Evolutionary conservation across 148 eudicot species (phyloP), one percentile per base, ranked within the genome.

Genomic region (Chenopodium berlandieri): DNA sequence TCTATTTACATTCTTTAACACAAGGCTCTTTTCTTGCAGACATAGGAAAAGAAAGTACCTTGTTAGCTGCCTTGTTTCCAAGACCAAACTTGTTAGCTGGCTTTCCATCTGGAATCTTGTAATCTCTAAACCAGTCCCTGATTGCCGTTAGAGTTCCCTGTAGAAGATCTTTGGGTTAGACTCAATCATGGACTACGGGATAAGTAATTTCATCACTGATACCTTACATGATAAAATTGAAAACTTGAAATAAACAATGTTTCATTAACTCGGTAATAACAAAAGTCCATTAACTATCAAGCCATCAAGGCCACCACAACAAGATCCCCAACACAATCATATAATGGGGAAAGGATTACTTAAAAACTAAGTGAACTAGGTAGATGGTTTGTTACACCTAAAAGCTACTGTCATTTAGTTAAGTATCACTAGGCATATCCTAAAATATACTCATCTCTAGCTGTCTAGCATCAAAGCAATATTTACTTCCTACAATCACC

Each of bases 71-170:
- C 84, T 92, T 90, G 89, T 95, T 93, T 76, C 99, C 99, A 64
- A 95, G 94, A 84, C 97, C 97, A 82, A 95, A 95, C 87, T 79
- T 95, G 89, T 95, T 95, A 78, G 97, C 99, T 82, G 99, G 97
- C 83, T 95, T 95, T 75, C 99, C 99, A 84, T 95, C 99, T 52
- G 99, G 99, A 77, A 91, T 95, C 86, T 95, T 93, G 93, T 95
- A 95, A 85, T 95, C 97, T 83, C 99, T 93, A 81, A 95, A 95
- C 99, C 99, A 95, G 89, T 92, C 99, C 88, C 97, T 89, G 79
- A 95, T 95, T 86, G 99, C 95, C 17, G 98, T 94, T 23, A 95
- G 91, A 81, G 97, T 91, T 63, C 99, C 98, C 99, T 95, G 90
- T 80, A 50, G 27, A 68, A 63, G 4, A 87, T 13, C 1, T 34